Base-by-base conservation (phyloP, 1,284 basidiomycete species). In the Mycena sp. region DNA sequence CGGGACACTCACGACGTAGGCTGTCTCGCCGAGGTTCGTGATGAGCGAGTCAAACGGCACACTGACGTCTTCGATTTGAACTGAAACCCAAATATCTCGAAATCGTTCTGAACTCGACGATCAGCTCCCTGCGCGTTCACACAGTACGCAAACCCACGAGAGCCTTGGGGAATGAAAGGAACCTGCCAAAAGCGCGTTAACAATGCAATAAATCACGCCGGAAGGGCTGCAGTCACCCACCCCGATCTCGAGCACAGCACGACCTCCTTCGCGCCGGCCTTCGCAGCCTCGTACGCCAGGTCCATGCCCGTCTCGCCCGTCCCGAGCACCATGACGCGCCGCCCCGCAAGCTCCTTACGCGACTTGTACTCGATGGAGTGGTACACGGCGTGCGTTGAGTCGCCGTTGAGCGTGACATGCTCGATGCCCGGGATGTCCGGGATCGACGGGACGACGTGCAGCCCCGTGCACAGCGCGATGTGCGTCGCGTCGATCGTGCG, bases 301-400 rank as follows among this genome's bases (percentile, higher is more conserved):
- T 90, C 88, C 86, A 89, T 87, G 2, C 87, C 87, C 5, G 88
- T 90, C 73, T 90, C 88, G 0, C 88, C 88, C 3, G 81, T 83
- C 0, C 87, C 87, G 25, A 88, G 76, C n/a, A 89, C 80, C 73
- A 88, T 77, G 23, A 89, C 81, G 16, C 79, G 76, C 65, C 81
- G 79, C 19, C 79, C 81, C 17, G 65, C 53, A 6, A 88, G 75
- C 69, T 87, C 82, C 0, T 73, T 66, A 12, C 82, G 80, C 9
- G 72, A 71, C 68, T 87, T 87, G 77, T 88, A 87, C 23, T 80
- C 71, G 1, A 76, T 75, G 5, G 86, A 88, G 69, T 89, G 87
- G 57, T 84, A 81, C 5, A 80, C 78, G 11, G 71, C 63, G 17
- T 76, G 75, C 6, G 58, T 32, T 17, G 67, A 49, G 3, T 64